Conservation (phyloP, 371 early-diverging fungal species). For the Mycotypha africana region DNA sequence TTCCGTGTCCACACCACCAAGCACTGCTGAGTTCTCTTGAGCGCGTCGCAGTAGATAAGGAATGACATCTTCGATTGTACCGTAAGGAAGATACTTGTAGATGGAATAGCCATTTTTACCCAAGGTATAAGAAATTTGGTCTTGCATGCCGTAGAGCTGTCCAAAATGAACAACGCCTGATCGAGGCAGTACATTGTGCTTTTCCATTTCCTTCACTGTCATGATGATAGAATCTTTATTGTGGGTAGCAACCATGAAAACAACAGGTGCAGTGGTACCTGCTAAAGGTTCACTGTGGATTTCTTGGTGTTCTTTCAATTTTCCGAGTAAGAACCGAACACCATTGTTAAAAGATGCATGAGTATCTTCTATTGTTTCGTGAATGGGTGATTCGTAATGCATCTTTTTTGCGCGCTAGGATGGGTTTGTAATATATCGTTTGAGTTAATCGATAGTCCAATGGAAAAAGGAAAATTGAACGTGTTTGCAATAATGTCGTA, state of each 20-base stretch:
- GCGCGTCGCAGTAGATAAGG: constrained; percentile 94
- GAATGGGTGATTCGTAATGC: constrained; percentile 77
- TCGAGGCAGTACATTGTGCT: constrained; percentile 46
- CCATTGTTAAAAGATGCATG: constrained; percentile 82
- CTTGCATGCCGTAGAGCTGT: constrained; percentile 91
- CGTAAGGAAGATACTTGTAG: constrained; percentile 94
- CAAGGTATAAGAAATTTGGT: constrained; percentile 70
- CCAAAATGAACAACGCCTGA: constrained; percentile 84
- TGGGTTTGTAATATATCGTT: too few relatives aligned
- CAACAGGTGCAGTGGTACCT: constrained; percentile 42
- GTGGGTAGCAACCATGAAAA: constrained; percentile 89
- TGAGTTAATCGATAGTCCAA: too few relatives aligned
- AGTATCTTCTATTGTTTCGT: constrained; percentile 76
- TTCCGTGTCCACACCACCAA: constrained; percentile 43
- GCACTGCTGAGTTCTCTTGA: constrained; percentile 88
- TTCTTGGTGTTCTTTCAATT: constrained; percentile 35
- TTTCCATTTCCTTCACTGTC: constrained; percentile 64
- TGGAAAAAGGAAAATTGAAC: too few relatives aligned
- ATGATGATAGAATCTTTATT: constrained; percentile 77
- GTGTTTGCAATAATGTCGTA: too few relatives aligned
- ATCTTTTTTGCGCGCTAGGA: constrained; percentile 63
- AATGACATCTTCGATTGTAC: constrained; percentile 77
- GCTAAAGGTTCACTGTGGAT: constrained; percentile 24
- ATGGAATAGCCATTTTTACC: constrained; percentile 73
- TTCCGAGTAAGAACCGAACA: constrained; percentile 65